These are phyloP conservation scores for Geotrichum bryndzae DNA, from an alignment of 1,139 yeast genomes.

Conservation along the genomic window DNA sequence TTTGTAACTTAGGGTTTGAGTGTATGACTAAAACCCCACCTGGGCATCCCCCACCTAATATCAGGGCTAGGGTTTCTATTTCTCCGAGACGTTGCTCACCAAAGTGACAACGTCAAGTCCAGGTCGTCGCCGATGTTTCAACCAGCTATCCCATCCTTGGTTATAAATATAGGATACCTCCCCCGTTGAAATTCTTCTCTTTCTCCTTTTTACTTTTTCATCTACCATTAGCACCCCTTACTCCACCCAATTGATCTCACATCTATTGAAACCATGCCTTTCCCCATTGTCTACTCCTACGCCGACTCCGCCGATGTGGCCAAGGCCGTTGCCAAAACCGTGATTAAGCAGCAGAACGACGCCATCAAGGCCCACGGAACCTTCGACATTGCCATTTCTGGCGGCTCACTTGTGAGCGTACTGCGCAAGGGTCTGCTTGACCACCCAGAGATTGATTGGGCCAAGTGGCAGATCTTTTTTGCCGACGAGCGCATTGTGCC, in stretches of 20 bases:
- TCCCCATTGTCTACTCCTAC: constrained; percentile 24
- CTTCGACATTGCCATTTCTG: constrained; percentile 56
- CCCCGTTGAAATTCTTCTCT: neutral
- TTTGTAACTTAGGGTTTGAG: neutral
- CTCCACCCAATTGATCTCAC: neutral
- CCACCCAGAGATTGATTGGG: constrained; percentile 53
- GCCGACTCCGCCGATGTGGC: constrained; percentile 27
- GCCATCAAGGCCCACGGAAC: constrained; percentile 39
- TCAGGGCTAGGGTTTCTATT: neutral
- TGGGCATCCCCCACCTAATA: neutral
- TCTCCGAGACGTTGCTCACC: neutral
- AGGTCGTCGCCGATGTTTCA: neutral
- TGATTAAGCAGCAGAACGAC: constrained; percentile 71
- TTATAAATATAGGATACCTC: neutral
- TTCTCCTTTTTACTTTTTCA: neutral
- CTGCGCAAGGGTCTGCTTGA: constrained; percentile 37
- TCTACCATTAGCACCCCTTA: neutral
- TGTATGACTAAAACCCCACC: neutral
- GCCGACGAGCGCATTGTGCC: neutral
- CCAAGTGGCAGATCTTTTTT: constrained; percentile 16
- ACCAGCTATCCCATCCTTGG: neutral
- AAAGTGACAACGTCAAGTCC: neutral
- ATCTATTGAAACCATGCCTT: constrained; percentile 19
- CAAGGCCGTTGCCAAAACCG: constrained; percentile 81
- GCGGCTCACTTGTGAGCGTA: constrained; percentile 30